Conservation (phyloP, 2,329 filamentous ascomycete species). For the Aureobasidium melanogenum region DNA sequence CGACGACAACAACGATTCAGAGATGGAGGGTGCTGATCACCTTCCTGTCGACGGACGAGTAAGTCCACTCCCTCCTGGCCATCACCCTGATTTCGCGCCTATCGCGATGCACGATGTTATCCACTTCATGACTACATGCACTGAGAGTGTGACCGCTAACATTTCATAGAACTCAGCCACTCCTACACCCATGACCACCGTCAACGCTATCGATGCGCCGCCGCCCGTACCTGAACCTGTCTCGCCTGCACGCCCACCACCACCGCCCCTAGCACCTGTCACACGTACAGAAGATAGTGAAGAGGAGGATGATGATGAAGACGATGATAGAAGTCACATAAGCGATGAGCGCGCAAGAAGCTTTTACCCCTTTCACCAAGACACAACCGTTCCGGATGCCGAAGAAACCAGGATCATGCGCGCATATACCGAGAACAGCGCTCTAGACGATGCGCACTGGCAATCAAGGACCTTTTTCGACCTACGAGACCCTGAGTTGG, state of each 20-base stretch:
- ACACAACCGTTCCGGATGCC: slow-evolving; percentile 46
- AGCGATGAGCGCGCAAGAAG: slow-evolving; percentile 22
- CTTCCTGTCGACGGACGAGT: not conserved
- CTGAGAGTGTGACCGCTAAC: not conserved
- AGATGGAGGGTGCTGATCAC: slow-evolving; percentile 10
- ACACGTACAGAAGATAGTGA: slow-evolving; percentile 16
- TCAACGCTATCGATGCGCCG: too few species aligned
- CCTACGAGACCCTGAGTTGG: slow-evolving; percentile 50
- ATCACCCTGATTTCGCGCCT: too few species aligned
- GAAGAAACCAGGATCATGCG: slow-evolving; percentile 52
- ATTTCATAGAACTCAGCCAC: not conserved
- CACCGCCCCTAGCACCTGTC: not conserved
- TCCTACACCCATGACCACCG: too few species aligned
- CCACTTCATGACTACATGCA: too few species aligned
- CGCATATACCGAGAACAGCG: slow-evolving; percentile 41
- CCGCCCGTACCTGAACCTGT: not conserved
- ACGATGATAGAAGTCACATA: slow-evolving; percentile 18
- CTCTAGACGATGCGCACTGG: slow-evolving; percentile 51
- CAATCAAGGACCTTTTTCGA: slow-evolving; percentile 47
- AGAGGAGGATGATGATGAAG: slow-evolving; percentile 19
- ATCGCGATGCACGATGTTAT: not conserved
- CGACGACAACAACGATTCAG: not conserved
- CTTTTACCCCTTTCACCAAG: slow-evolving; percentile 49
- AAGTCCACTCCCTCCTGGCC: not conserved
- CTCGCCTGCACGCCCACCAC: slow-evolving; percentile 10